Evolutionary conservation across 1,139 yeast genomes (phyloP), one percentile per base, ranked within the genome.

Genomic region (Debaryomyces coudertii): DNA sequence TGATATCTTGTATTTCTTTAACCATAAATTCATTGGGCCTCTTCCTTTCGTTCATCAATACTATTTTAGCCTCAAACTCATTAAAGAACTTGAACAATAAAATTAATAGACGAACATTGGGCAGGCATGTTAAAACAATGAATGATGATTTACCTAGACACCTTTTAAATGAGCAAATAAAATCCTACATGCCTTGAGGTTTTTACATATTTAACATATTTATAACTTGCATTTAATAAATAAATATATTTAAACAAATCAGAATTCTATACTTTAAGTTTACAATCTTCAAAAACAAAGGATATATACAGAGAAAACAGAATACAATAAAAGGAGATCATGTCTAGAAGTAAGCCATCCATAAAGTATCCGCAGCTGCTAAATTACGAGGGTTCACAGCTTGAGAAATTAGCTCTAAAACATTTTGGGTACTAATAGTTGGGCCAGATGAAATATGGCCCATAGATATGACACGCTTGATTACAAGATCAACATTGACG

Each of bases 311-410:
- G 20, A 29, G 9, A 9, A 15, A 5, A 3, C 33, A 12, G n/a
- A 16, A 23, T 14, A 22, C n/a, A 40, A 16, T 8, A 14, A 23
- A 16, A 9, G 9, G 9, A 12, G 8, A 27, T 28, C 12, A 9
- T 6, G 16, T 33, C 48, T 69, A 87, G 55, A 92, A 79, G 71
- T 90, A 93, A 1, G 99, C 95, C 96, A 93, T 90, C 95, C 97
- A 93, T 52, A 90, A 77, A 25, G 92, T 86, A 60, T 95, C 99
- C 15, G 96, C 87, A 49, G 90, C 84, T 11, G 98, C 98, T 62
- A 95, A 73, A 58, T 90, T 90, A 57, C 97, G 82, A 28, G 99
- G 98, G 61, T 92, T 93, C 11, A 93, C 99, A 4, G 99, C 98
- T 60, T 89, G 95, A 3, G 96, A 87, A 45, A 95, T 90, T 61